Evolutionary conservation across 23 red algal genomes (phyloP), one percentile per base, ranked within the genome.

Genomic region (Gracilaria gracilis): DNA sequence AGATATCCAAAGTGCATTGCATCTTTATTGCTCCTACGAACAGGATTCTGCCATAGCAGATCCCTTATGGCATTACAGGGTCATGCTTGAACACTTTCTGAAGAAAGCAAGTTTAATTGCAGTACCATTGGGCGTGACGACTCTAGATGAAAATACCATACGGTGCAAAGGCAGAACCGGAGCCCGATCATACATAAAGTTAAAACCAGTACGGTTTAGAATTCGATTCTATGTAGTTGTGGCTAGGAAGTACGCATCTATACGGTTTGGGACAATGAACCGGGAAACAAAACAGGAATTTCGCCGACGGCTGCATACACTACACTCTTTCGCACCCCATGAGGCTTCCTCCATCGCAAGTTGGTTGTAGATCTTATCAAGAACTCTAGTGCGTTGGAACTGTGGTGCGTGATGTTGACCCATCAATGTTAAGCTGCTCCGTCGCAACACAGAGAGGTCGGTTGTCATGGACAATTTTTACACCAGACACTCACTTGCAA

Each of bases 151-250:
- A 53, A 80, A 54, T 35, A 51, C 42, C 7, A 9, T 80, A 57
- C 37, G 39, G 27, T 80, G 39, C 27, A 80, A 80, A 29, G 75
- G 47, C 8, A 53, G 42, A 17, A 80, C 37, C 4, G 46, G 38
- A 12, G 75, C 75, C 4, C 9, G 75, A 33, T 57, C 47, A 19
- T 80, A 80, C 34, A 54, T 80, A n/a, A 80, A 51, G 53, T 53
- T 24, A 12, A 80, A 53, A 58, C 75, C 75, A 23, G 51, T 80
- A 14, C 49, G 39, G 42, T 80, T 80, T n/a, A 40, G 6, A 31
- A 80, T 80, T 53, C 75, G 75, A 32, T 80, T 80, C 46, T 80
- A 80, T 80, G 75, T 35, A 8, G 17, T 57, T 20, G 39, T 53
- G 7, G 75, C 23, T 2, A 53, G 75, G 75, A 35, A 9, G n/a